These are phyloP conservation scores for Pyronema domesticum DNA, from an alignment of 495 filamentous ascomycete genomes.

Conservation along the genomic window DNA sequence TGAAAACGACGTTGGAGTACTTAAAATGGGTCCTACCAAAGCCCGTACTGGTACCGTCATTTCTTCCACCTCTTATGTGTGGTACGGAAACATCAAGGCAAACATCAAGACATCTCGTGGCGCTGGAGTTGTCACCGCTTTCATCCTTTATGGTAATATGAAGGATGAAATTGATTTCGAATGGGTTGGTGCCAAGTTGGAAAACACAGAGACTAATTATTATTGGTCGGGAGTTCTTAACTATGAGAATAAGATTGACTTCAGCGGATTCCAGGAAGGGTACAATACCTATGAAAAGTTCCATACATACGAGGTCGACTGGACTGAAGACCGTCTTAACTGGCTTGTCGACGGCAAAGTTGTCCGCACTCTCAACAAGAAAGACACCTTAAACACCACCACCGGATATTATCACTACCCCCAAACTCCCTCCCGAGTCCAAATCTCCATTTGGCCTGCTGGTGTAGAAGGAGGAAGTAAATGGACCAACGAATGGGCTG, in stretches of 20 bases:
- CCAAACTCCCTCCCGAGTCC: constrained; percentile 77
- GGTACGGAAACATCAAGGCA: constrained; percentile 87
- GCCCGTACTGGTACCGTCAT: constrained; percentile 74
- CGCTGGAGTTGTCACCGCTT: constrained; percentile 78
- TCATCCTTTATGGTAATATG: constrained; percentile 83
- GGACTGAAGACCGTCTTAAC: constrained; percentile 65
- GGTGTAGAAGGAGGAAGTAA: constrained; percentile 58
- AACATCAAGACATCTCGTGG: constrained; percentile 73
- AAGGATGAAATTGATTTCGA: constrained; percentile 98
- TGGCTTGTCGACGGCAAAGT: constrained; percentile 73
- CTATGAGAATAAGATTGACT: constrained; percentile 38
- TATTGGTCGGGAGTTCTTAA: constrained; percentile 89
- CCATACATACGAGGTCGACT: constrained; percentile 87
- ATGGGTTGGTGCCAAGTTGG: constrained; percentile 67
- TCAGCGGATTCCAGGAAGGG: constrained; percentile 31
- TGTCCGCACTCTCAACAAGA: constrained; percentile 53
- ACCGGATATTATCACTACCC: constrained; percentile 71
- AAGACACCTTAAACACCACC: constrained; percentile 70
- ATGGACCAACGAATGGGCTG: constrained; percentile 84
- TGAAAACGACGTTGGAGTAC: constrained; percentile 42
- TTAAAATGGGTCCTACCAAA: constrained; percentile 72
- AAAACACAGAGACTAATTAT: constrained; percentile 75
- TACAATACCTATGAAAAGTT: constrained; percentile 58
- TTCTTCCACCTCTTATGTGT: constrained; percentile 76
- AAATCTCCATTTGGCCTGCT: constrained; percentile 92